phyloP scores from a whole-genome alignment of 306 rosid species.

The Corylus americana region DNA sequence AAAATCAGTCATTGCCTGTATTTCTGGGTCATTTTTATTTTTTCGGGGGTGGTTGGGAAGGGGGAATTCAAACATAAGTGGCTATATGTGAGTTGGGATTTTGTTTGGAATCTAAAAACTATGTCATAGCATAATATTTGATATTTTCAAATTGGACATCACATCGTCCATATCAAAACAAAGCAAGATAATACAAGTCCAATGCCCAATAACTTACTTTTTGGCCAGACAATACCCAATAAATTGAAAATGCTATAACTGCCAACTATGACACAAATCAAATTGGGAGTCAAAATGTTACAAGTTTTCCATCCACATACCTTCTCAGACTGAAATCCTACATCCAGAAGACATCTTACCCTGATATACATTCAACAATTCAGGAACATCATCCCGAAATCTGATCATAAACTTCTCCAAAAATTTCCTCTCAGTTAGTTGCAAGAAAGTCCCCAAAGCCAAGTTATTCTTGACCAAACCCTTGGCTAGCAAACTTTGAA shows the following conservation, averaged over 20 bases:
- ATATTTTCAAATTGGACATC: not conserved
- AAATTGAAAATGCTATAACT: too few relatives aligned
- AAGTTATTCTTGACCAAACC: constrained; percentile 24
- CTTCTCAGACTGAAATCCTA: not conserved
- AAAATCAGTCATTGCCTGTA: not conserved
- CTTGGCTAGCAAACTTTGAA: constrained; percentile 25
- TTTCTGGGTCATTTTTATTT: too few relatives aligned
- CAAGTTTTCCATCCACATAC: not conserved
- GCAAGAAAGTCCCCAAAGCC: not conserved
- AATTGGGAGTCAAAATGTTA: not conserved
- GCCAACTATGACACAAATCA: too few relatives aligned
- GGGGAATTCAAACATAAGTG: too few relatives aligned
- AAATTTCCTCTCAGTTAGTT: not conserved
- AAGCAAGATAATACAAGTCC: not conserved
- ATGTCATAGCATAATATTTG: not conserved
- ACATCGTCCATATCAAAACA: not conserved
- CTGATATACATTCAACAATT: constrained; percentile 3
- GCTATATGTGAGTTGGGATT: too few relatives aligned
- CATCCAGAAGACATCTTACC: not conserved
- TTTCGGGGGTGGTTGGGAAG: too few relatives aligned
- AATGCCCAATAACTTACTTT: not conserved
- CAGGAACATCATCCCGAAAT: constrained; percentile 9
- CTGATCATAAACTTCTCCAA: constrained; percentile 15
- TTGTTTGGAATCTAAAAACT: not conserved
- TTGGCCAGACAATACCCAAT: too few relatives aligned